Base-by-base conservation (phyloP, 352 stramenopile species). In the Elongisporangium undulatum region DNA sequence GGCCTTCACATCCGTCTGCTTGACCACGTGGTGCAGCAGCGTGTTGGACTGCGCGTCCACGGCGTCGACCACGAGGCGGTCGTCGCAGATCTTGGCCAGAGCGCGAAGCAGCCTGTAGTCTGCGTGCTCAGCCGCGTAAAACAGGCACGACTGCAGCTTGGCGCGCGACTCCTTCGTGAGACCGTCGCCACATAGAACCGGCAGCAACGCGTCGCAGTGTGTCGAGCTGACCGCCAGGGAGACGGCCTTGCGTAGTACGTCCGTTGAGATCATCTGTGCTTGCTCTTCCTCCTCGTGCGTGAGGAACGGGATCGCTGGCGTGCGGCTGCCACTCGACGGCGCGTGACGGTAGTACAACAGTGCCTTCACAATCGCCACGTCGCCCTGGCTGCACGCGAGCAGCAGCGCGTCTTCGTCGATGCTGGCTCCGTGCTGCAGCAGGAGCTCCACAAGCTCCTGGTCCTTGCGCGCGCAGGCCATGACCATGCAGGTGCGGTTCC, bases 371-470 rank as follows among this genome's bases (percentile, higher is more conserved):
- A 41, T 41, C 29, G 77, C 60, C 6, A 67, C 64, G 56, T 85
- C 62, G 26, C 80, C 80, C 3, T 63, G 56, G 53, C 68, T 74
- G 24, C 69, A 61, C 1, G 78, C 71, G 26, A 75, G 70, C 50
- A 84, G 64, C 20, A 92, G 66, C 15, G 77, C 70, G 13, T 88
- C 78, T 16, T 89, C 82, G 57, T 92, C 82, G 17, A 89, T 72
- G 2, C 29, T 55, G 0, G 80, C 80, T 17, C 82, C 82, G 49
- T 86, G 72, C 24, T 85, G 75, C 39, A 92, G 67, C 64, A 92
- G 61, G 16, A 90, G 29, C 55, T 85, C 73, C 9, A 88, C 51
- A 17, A 88, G 63, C 55, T 84, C 75, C 4, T 61, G 19, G 63
- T 74, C 75, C 41, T 70, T 71, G 29, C 66, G 71, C 53, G 69